Evolutionary conservation across 805 yeast genomes (phyloP), one percentile per base, ranked within the genome.

Genomic region (Starmerella bombicola): DNA sequence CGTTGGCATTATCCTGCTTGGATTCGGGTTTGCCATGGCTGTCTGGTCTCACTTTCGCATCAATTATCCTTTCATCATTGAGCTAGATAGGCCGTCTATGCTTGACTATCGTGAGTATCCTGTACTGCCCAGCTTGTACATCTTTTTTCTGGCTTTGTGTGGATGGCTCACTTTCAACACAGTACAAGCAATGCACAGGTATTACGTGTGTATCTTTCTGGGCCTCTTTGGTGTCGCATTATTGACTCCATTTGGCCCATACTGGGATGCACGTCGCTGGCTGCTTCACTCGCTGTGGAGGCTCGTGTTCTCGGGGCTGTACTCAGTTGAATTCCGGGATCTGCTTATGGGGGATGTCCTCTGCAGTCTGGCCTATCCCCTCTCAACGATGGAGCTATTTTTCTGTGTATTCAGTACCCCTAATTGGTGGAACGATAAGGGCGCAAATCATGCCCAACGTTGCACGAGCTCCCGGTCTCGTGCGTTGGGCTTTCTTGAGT

Each of bases 261-360:
- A 66, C 52, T 67, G 71, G 28, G 61, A 71, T n/a, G 69, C 93
- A 8, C 69, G 96, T 49, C 68, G 68, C 43, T 91, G 96, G 96
- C 53, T 88, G 2, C 64, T 78, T 16, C 61, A 76, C 12, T 76
- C 93, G 0, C 41, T 77, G 1, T 72, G 86, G 68, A 68, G 98
- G 54, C 63, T 91, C 36, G 24, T 78, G 0, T 65, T 81, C 8
- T 80, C 94, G 1, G 97, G 97, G 0, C 66, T 85, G 31, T 91
- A 79, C 54, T 95, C 97, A 0, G 96, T 91, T 40, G 97, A 88
- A 61, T 91, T 91, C 56, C 70, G 86, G 42, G 98, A 91, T 60
- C 88, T 91, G 66, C 84, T 83, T 57, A 48, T 88, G 35, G 98
- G 97, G 17, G 98, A 91, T 60, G 77, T 91, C 23, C 65, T 88